Conservation (phyloP, 768 basidiomycete genomes). For the Lyophyllum shimeji region DNA sequence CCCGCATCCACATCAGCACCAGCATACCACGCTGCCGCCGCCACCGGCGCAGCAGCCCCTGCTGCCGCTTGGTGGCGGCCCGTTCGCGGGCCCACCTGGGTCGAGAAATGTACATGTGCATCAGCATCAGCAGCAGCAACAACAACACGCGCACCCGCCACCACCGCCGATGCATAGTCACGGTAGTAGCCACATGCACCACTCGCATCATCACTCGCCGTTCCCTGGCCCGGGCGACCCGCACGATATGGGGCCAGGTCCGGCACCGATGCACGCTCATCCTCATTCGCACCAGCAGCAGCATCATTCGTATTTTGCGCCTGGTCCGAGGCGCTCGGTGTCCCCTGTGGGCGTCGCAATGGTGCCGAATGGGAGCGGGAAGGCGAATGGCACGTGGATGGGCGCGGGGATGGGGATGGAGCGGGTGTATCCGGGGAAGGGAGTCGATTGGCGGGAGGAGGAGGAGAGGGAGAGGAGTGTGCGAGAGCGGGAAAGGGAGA, state of each 20-base stretch:
- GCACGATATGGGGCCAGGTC: slow-evolving; percentile 4
- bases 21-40: slow-evolving; percentile 7
- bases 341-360: slow-evolving; percentile 36
- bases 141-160: slow-evolving; percentile 5
- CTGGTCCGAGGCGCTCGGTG: slow-evolving; percentile 29
- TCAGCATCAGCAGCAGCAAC: slow-evolving; percentile 9
- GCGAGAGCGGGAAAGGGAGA: slow-evolving; percentile 21
- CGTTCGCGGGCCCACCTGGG: slow-evolving; percentile 15
- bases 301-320: slow-evolving; percentile 13
- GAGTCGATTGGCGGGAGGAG: slow-evolving; percentile 30
- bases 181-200: slow-evolving; percentile 2
- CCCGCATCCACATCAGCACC: slow-evolving; percentile 9
- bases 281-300: slow-evolving; percentile 7
- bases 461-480: slow-evolving; percentile 26
- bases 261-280: slow-evolving; percentile 6
- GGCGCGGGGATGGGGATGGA: slow-evolving; percentile 31
- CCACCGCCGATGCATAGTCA: slow-evolving; percentile 3
- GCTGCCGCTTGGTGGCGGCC: slow-evolving; percentile 1
- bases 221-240: slow-evolving; percentile 1
- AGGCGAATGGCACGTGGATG: slow-evolving; percentile 36
- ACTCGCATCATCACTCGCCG: slow-evolving; percentile 19
- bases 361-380: slow-evolving; percentile 27
- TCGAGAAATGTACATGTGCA: slow-evolving; percentile 20
- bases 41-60: slow-evolving; percentile 5
- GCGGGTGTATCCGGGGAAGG: slow-evolving; percentile 20